Percentiles rank a stretch among this genome's conserved stretches.
phyloP scores from a whole-genome alignment of 768 basidiomycete genomes.

The Lyophyllum shimeji region DNA sequence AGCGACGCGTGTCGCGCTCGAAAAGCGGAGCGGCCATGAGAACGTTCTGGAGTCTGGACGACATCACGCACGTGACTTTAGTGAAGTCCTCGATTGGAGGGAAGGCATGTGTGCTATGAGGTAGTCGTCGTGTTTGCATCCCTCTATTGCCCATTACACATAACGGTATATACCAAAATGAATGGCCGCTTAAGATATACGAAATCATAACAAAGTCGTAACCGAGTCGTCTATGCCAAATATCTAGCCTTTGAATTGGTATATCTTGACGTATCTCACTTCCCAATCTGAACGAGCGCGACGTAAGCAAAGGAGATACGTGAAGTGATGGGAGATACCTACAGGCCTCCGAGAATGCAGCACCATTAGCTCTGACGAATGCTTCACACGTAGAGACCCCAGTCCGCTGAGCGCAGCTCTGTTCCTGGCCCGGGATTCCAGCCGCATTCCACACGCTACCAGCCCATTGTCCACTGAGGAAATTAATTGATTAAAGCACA shows the following conservation, averaged over 20 bases:
- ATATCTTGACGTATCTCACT: conserved; percentile 72
- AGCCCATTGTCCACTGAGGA: conserved; percentile 84
- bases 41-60: conserved; percentile 20
- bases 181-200: neutral
- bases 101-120: neutral
- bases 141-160: neutral
- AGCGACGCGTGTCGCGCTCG: conserved; percentile 15
- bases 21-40: conserved; percentile 1
- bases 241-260: conserved; percentile 36
- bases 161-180: neutral
- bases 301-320: conserved; percentile 1
- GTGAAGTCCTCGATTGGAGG: too few relatives aligned
- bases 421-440: conserved; percentile 81
- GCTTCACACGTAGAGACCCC: conserved; percentile 79
- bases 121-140: neutral
- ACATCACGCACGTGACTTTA: neutral
- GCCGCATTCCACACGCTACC: conserved; percentile 69
- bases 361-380: conserved; percentile 73
- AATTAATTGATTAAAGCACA: neutral
- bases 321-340: conserved; percentile 30
- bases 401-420: conserved; percentile 83
- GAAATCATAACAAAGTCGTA: neutral
- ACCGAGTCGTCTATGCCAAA: neutral
- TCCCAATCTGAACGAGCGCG: conserved; percentile 66
- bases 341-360: conserved; percentile 77